Base-by-base conservation (phyloP, 768 basidiomycete genomes). In the Hypholoma fasciculare region DNA sequence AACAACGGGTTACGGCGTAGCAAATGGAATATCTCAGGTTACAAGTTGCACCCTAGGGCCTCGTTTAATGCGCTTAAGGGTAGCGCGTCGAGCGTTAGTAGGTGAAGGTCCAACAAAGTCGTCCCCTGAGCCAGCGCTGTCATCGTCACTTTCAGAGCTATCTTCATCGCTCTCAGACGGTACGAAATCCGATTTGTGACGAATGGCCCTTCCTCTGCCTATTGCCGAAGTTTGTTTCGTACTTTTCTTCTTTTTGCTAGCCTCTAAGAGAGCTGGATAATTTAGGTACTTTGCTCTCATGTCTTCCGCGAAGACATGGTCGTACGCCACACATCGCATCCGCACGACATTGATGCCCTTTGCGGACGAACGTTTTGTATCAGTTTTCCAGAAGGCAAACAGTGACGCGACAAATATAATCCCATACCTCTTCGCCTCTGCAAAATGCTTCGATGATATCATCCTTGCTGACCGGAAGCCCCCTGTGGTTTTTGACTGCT, bases 241-340 rank as follows among this genome's bases (percentile, higher is more conserved):
- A 49, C 14, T 27, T 26, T 49, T 49, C 27, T 49, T 49, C 40
- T 42, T 42, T 17, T 42, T 42, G 40, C 17, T 17, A 16, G 48
- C 48, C 20, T 11, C 27, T 30, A 12, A 11, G 27, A 49, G 48
- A 9, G 19, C 48, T 16, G 48, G 48, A 27, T 49, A 43, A 38
- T 43, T 30, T 9, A n/a, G 55, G 26, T 54, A 63, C 13, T 56
- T 55, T 6, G 27, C 37, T 23, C 57, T 56, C 19, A 72, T 66
- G 40, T 71, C 64, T 11, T 67, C 47, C 19, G 67, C 67, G 54
- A 74, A 73, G 11, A 58, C 68, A 40, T 67, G 68, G 58, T 74
- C 73, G 53, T 74, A 74, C 7, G 46, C 54, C 8, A 71, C 63
- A 30, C 73, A 74, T 7, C 54, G 60, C 72, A 73, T 70, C 2